Conservation (phyloP, 1,284 basidiomycete species). For the Singerocomus inundabilis region DNA sequence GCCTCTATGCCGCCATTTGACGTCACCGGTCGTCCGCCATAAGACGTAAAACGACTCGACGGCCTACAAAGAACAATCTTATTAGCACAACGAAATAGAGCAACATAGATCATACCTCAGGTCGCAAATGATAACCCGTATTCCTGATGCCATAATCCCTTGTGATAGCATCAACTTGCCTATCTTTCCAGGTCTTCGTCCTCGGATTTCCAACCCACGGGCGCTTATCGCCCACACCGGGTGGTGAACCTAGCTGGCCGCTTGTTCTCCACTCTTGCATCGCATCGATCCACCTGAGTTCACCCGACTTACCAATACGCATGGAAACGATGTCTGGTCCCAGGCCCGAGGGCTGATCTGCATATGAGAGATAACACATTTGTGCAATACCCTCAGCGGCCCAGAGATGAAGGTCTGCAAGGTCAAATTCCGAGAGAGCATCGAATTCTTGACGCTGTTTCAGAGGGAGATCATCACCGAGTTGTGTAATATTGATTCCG, state of each 20-base stretch:
- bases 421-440: constrained; percentile 40
- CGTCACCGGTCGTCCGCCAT: constrained; percentile 69
- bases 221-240: constrained; percentile 48
- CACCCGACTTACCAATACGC: constrained; percentile 30
- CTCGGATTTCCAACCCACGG: constrained; percentile 29
- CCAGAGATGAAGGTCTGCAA: constrained; percentile 58
- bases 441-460: constrained; percentile 37
- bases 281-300: constrained; percentile 51
- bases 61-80: constrained; percentile 41
- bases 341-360: constrained; percentile 58
- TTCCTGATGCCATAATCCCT: constrained; percentile 45
- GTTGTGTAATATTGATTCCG: constrained; percentile 42
- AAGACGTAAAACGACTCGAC: constrained; percentile 69
- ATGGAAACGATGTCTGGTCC: constrained; percentile 59
- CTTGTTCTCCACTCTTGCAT: constrained; percentile 50
- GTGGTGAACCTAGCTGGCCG: constrained; percentile 46
- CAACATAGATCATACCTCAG: constrained; percentile 49
- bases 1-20: constrained; percentile 71
- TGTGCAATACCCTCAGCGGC: constrained; percentile 68
- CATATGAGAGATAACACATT: constrained; percentile 65
- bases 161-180: constrained; percentile 23
- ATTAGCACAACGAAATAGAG: background rate
- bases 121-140: constrained; percentile 53
- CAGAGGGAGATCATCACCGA: constrained; percentile 39
- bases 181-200: constrained; percentile 21